phyloP scores from a whole-genome alignment of 1,284 basidiomycete genomes.

The Puccinia coronata region DNA sequence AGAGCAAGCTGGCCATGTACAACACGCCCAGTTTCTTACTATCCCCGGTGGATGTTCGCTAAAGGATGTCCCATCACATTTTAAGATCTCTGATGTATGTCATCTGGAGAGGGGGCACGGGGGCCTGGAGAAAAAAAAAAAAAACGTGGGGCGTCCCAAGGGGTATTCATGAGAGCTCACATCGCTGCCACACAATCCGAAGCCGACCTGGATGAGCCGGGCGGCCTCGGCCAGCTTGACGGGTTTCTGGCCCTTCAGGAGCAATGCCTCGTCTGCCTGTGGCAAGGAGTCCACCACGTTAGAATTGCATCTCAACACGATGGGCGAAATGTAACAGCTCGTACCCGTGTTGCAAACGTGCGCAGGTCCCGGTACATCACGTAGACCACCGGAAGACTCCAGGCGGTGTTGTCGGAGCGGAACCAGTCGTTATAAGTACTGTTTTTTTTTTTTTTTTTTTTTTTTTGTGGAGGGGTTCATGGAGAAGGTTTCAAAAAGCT shows the following conservation, averaged over 20 bases:
- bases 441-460: not conserved
- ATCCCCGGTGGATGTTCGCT: constrained; percentile 44
- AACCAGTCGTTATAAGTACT: constrained; percentile 48
- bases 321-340: constrained; percentile 21
- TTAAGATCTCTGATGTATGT: not conserved
- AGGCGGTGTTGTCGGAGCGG: constrained; percentile 37
- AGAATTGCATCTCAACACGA: too few species aligned
- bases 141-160: not conserved
- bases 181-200: constrained; percentile 48
- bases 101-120: too few species aligned
- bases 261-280: constrained; percentile 38
- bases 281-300: not conserved
- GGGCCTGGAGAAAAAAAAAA: not conserved
- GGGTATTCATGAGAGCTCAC: too few species aligned
- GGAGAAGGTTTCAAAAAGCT: not conserved
- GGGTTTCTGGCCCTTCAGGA: constrained; percentile 18
- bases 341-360: constrained; percentile 34
- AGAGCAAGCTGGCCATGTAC: constrained; percentile 45
- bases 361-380: constrained; percentile 43
- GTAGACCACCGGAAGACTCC: constrained; percentile 45
- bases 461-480: too few species aligned
- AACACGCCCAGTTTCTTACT: constrained; percentile 47
- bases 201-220: constrained; percentile 34
- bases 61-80: not conserved
- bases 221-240: constrained; percentile 29